These are phyloP conservation scores for Oxytropis ochrocephala DNA, from an alignment of 306 rosid genomes.

Conservation along the genomic window DNA sequence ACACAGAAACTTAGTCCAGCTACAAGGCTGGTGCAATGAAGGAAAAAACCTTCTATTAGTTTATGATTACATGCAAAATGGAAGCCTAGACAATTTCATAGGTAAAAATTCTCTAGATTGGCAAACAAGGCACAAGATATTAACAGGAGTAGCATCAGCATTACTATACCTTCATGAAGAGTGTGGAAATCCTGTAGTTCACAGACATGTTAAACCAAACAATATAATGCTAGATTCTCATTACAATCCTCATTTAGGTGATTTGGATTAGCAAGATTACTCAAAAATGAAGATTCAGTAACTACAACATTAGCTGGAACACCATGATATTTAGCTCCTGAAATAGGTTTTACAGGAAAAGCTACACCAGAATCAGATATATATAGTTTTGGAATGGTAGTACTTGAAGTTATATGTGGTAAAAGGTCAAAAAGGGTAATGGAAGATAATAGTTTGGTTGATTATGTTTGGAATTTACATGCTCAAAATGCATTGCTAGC, in stretches of 20 bases:
- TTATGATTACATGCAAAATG: constrained; percentile 54
- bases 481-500: constrained; percentile 27
- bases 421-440: constrained; percentile 36
- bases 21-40: constrained; percentile 54
- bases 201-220: constrained; percentile 52
- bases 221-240: constrained; percentile 41
- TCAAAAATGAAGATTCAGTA: constrained; percentile 23
- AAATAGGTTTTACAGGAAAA: constrained; percentile 40
- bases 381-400: constrained; percentile 53
- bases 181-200: constrained; percentile 52
- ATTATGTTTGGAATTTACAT: constrained; percentile 41
- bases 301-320: constrained; percentile 45
- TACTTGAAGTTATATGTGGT: constrained; percentile 53
- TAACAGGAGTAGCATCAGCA: constrained; percentile 49
- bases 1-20: constrained; percentile 53
- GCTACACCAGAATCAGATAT: constrained; percentile 50
- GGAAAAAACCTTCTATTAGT: constrained; percentile 31
- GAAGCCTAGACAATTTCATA: constrained; percentile 45
- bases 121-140: constrained; percentile 43
- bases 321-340: constrained; percentile 51
- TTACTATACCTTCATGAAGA: constrained; percentile 54
- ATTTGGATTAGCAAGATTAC: constrained; percentile 51
- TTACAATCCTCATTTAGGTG: constrained; percentile 43
- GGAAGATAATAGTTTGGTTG: constrained; percentile 42
- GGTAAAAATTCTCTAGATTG: constrained; percentile 37